A percentile compares a stretch with the other conserved stretches of the same genome.
These are phyloP conservation scores for Botrytis galanthina DNA, from an alignment of 2,329 filamentous ascomycete species.

Conservation along the genomic window DNA sequence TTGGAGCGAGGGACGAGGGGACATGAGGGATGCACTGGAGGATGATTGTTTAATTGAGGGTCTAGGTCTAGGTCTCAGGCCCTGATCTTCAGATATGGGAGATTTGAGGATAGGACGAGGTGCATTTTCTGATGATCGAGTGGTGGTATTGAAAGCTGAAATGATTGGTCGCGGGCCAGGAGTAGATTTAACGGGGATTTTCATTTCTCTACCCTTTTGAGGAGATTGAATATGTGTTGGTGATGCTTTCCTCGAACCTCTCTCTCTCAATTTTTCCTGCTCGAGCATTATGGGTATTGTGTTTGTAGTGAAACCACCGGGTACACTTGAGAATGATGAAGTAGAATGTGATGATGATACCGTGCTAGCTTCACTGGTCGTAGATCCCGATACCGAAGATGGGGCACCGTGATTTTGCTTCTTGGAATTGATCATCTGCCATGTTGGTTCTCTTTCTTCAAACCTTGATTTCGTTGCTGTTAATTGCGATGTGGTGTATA, in stretches of 20 bases:
- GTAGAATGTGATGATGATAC: conserved; percentile 26
- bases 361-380: conserved; percentile 20
- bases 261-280: not conserved
- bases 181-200: not conserved
- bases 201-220: not conserved
- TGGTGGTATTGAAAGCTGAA: conserved; percentile 14
- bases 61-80: not conserved
- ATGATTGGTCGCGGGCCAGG: conserved; percentile 12
- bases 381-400: conserved; percentile 24
- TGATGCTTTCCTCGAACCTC: not conserved
- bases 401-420: conserved; percentile 13
- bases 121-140: not conserved
- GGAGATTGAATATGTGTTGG: not conserved
- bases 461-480: conserved; percentile 27
- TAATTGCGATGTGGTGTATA: not conserved
- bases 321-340: conserved; percentile 18
- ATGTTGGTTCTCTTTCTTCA: conserved; percentile 27
- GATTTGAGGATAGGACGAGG: conserved; percentile 13
- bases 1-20: not conserved
- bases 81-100: not conserved
- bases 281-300: not conserved
- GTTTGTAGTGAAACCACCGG: not conserved
- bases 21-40: not conserved
- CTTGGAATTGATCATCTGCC: conserved; percentile 33
- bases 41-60: conserved; percentile 1